Conservation (phyloP, 352 stramenopile species). For the Aphanomyces astaci region DNA sequence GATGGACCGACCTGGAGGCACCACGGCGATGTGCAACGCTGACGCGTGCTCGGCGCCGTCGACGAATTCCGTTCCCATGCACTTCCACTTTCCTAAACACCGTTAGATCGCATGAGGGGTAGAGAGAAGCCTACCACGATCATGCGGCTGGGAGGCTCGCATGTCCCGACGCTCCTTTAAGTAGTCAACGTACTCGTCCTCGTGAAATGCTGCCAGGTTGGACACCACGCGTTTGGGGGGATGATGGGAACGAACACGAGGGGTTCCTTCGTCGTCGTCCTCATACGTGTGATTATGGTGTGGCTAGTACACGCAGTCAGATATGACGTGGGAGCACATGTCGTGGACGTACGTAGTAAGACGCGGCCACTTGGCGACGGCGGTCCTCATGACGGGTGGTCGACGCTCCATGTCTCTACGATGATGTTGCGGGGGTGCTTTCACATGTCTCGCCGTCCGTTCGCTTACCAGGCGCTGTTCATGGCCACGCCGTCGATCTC, state of each 20-base stretch:
- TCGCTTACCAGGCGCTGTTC: neutral
- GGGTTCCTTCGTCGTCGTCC: neutral
- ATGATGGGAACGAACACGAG: neutral
- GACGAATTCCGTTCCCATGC: conserved; percentile 13
- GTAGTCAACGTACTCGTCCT: conserved; percentile 20
- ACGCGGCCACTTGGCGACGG: neutral
- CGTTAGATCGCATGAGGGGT: no score
- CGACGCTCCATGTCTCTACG: neutral
- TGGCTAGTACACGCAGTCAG: neutral
- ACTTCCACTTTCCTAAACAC: conserved; percentile 24
- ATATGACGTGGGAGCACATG: neutral
- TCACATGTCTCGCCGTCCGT: neutral
- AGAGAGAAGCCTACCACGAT: conserved; percentile 10
- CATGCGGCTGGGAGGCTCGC: conserved; percentile 7
- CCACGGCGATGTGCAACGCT: conserved; percentile 1
- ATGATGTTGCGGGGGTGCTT: neutral
- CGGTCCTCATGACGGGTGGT: neutral
- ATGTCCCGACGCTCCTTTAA: conserved; percentile 21
- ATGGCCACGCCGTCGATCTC: neutral
- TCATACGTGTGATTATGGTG: neutral
- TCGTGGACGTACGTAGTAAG: neutral
- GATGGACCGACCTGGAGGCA: neutral
- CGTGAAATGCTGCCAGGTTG: conserved; percentile 9
- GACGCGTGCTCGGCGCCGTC: conserved; percentile 9
- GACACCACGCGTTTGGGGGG: neutral